Evolutionary conservation across 768 basidiomycete genomes (phyloP).

Genomic region (Pleurotus salmoneostramineus): DNA sequence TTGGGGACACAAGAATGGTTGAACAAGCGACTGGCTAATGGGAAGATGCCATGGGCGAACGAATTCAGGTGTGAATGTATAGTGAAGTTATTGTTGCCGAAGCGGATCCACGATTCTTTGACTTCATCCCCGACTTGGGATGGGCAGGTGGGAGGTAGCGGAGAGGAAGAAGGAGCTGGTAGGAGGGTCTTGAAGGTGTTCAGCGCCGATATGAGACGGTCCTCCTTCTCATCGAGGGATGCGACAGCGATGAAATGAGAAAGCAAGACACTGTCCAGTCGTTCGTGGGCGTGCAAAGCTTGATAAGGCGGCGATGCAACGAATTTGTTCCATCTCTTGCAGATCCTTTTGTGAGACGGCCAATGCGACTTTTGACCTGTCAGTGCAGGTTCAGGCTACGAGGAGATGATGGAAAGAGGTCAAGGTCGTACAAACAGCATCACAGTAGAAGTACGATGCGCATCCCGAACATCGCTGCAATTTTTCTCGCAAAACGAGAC

Average conservation of each 20-base stretch:
- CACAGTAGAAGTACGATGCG: conserved; percentile 72
- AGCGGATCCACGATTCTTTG: conserved; percentile 44
- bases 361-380: conserved; percentile 71
- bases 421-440: conserved; percentile 47
- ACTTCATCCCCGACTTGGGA: conserved; percentile 27
- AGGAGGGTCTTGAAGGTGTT: conserved; percentile 40
- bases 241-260: conserved; percentile 53
- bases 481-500: conserved; percentile 29
- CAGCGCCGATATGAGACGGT: not conserved
- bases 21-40: conserved; percentile 73
- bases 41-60: conserved; percentile 73
- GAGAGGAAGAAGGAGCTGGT: conserved; percentile 29
- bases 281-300: conserved; percentile 47
- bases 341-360: conserved; percentile 68
- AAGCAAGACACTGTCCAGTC: conserved; percentile 59
- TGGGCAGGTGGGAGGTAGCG: conserved; percentile 19
- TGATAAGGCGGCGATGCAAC: conserved; percentile 42
- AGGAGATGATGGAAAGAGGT: conserved; percentile 1
- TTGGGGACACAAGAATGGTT: conserved; percentile 83
- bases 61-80: conserved; percentile 70
- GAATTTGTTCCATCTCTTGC: conserved; percentile 51
- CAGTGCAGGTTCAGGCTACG: not conserved
- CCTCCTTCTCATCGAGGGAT: not conserved
- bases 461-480: conserved; percentile 66
- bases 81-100: conserved; percentile 80